Conservation (phyloP, 2,329 filamentous ascomycete species). For the Talaromyces piceae region DNA sequence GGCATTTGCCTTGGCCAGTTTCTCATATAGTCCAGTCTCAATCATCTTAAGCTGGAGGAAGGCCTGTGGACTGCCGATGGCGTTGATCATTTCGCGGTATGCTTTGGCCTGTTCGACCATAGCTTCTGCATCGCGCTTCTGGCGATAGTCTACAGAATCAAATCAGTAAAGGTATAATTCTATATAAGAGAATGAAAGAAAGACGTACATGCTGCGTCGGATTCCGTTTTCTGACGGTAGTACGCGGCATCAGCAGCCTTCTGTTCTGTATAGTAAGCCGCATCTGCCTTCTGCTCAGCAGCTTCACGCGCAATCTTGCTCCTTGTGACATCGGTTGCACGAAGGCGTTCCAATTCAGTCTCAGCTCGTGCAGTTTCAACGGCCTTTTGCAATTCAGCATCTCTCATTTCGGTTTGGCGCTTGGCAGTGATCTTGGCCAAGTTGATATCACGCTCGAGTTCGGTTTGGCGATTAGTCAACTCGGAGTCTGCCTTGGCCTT, state of each 20-base stretch:
- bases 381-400: slow-evolving; percentile 71
- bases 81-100: slow-evolving; percentile 63
- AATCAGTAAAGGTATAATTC: background rate
- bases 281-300: slow-evolving; percentile 40
- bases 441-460: slow-evolving; percentile 65
- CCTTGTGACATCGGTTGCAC: slow-evolving; percentile 70
- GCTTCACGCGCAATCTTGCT: slow-evolving; percentile 50
- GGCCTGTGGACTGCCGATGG: slow-evolving; percentile 70
- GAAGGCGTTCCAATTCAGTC: slow-evolving; percentile 72
- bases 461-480: slow-evolving; percentile 64
- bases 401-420: slow-evolving; percentile 64
- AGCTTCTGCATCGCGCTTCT: slow-evolving; percentile 70
- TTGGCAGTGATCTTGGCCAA: slow-evolving; percentile 67
- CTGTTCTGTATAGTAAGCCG: slow-evolving; percentile 43
- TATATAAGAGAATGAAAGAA: background rate
- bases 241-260: slow-evolving; percentile 47
- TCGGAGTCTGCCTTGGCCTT: slow-evolving; percentile 71
- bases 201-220: slow-evolving; percentile 28
- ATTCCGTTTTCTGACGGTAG: slow-evolving; percentile 35
- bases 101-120: slow-evolving; percentile 69
- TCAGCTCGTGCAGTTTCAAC: slow-evolving; percentile 71
- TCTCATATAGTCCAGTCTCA: slow-evolving; percentile 69
- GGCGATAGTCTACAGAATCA: slow-evolving; percentile 29
- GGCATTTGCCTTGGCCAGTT: slow-evolving; percentile 71
- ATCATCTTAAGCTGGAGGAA: slow-evolving; percentile 84